phyloP scores from a whole-genome alignment of 2,329 filamentous ascomycete genomes.

The Penicillium sp. region DNA sequence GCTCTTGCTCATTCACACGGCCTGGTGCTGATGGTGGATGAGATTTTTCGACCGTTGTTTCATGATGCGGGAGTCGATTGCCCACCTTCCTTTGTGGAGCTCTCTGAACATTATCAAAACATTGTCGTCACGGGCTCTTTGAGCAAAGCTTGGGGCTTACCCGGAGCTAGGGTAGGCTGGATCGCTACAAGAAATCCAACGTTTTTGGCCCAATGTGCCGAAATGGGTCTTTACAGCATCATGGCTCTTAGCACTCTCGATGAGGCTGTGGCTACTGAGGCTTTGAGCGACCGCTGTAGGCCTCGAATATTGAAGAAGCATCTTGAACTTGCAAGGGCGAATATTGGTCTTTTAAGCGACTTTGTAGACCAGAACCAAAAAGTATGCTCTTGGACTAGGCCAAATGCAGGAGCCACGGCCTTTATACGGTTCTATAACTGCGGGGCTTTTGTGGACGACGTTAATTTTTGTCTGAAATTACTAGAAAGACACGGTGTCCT shows the following conservation, averaged over 20 bases:
- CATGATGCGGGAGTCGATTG: background rate
- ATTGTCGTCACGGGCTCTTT: conserved; percentile 15
- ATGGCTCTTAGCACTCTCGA: conserved; percentile 11
- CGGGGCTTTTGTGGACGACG: conserved; percentile 9
- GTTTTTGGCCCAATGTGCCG: background rate
- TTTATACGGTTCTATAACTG: conserved; percentile 4
- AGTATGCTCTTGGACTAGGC: conserved; percentile 4
- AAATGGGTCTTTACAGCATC: conserved; percentile 10
- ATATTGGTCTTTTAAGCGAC: background rate
- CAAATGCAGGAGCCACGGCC: conserved; percentile 8
- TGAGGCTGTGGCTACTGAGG: conserved; percentile 9
- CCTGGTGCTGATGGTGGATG: conserved; percentile 9
- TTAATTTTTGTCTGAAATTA: conserved; percentile 10
- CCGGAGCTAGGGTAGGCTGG: conserved; percentile 13
- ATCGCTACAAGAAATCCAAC: conserved; percentile 2
- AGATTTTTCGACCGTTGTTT: conserved; percentile 15
- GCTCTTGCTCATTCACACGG: conserved; percentile 1
- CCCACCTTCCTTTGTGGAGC: conserved; percentile 10
- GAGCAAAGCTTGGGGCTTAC: conserved; percentile 17
- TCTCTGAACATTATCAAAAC: background rate
- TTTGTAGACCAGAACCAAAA: background rate
- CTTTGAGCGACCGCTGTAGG: conserved; percentile 8
- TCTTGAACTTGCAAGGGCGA: conserved; percentile 2
- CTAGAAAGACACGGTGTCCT: conserved; percentile 7
- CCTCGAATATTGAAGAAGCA: conserved; percentile 12